Evolutionary conservation across 371 early-diverging fungal species (phyloP).

Genomic region (Mucor mucedo): DNA sequence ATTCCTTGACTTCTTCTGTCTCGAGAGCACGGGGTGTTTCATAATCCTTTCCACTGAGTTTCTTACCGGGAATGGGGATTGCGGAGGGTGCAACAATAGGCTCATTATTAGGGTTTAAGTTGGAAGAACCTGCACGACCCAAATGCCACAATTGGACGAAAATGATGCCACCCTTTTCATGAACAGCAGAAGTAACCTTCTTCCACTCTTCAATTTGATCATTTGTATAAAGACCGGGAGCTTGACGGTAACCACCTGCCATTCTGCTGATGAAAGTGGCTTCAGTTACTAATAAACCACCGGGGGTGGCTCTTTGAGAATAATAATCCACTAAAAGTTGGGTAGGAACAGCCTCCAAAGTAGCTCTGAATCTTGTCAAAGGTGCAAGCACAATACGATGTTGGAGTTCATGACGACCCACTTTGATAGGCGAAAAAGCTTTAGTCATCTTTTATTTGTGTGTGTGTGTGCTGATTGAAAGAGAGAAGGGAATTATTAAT

Average conservation of each 20-base stretch:
- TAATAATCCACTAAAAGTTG: conserved; percentile 61
- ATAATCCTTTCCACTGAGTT: conserved; percentile 1
- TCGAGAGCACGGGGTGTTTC: conserved; percentile 56
- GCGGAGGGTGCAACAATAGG: conserved; percentile 21
- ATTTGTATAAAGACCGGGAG: conserved; percentile 47
- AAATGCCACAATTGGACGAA: conserved; percentile 65
- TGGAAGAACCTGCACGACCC: conserved; percentile 28
- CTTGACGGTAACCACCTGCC: conserved; percentile 42
- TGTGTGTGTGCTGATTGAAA: too few species aligned
- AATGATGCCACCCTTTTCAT: conserved; percentile 58
- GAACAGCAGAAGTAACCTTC: conserved; percentile 59
- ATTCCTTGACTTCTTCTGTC: conserved; percentile 62
- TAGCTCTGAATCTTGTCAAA: conserved; percentile 53
- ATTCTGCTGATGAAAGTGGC: conserved; percentile 51
- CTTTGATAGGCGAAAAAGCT: conserved; percentile 34
- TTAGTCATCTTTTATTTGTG: not conserved
- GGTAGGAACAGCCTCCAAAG: conserved; percentile 42
- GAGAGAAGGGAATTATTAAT: too few species aligned
- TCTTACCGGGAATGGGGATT: conserved; percentile 15
- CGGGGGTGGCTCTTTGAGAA: conserved; percentile 57
- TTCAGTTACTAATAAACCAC: conserved; percentile 65
- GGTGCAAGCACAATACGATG: conserved; percentile 66
- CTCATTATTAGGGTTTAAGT: conserved; percentile 13
- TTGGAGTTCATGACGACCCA: conserved; percentile 34
- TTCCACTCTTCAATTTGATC: conserved; percentile 63